A percentile compares a stretch with the other conserved stretches of the same genome.
Evolutionary conservation across 2,329 filamentous ascomycete genomes (phyloP).

Genomic region (Alternaria sp.): DNA sequence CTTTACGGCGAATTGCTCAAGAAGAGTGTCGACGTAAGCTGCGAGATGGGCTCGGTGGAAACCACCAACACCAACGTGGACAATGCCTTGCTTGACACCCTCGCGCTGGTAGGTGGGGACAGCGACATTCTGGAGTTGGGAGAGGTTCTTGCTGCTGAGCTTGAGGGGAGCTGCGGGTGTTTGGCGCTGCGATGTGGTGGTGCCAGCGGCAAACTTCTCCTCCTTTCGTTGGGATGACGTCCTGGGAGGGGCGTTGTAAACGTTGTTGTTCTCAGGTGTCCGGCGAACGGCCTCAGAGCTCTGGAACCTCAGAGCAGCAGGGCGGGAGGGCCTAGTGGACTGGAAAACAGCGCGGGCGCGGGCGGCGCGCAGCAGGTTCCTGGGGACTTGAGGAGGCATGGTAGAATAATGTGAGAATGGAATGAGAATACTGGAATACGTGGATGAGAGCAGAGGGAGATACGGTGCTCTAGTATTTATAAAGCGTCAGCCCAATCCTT

Average conservation of each 20-base stretch:
- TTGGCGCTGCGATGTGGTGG: background rate
- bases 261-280: slow-evolving; percentile 1
- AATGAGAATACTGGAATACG: background rate
- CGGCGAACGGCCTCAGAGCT: slow-evolving; percentile 15
- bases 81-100: slow-evolving; percentile 36
- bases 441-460: slow-evolving; percentile 5
- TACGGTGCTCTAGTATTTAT: slow-evolving; percentile 3
- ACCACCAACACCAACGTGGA: slow-evolving; percentile 37
- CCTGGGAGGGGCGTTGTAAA: slow-evolving; percentile 12
- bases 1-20: slow-evolving; percentile 31
- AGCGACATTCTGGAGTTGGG: slow-evolving; percentile 26
- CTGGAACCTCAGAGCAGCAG: slow-evolving; percentile 14
- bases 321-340: slow-evolving; percentile 10
- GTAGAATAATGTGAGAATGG: background rate
- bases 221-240: slow-evolving; percentile 7
- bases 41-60: slow-evolving; percentile 39
- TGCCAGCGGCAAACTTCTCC: slow-evolving; percentile 1
- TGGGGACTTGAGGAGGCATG: slow-evolving; percentile 20
- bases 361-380: slow-evolving; percentile 17
- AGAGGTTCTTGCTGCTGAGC: slow-evolving; percentile 30
- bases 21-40: slow-evolving; percentile 34
- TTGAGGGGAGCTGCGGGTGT: slow-evolving; percentile 5
- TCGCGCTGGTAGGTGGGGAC: slow-evolving; percentile 32
- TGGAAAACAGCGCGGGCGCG: slow-evolving; percentile 18
- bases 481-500: slow-evolving; percentile 10